Evolutionary conservation across 2,329 filamentous ascomycete genomes (phyloP), one percentile per base, ranked within the genome.

Genomic region (Pestalotiopsis sp.): DNA sequence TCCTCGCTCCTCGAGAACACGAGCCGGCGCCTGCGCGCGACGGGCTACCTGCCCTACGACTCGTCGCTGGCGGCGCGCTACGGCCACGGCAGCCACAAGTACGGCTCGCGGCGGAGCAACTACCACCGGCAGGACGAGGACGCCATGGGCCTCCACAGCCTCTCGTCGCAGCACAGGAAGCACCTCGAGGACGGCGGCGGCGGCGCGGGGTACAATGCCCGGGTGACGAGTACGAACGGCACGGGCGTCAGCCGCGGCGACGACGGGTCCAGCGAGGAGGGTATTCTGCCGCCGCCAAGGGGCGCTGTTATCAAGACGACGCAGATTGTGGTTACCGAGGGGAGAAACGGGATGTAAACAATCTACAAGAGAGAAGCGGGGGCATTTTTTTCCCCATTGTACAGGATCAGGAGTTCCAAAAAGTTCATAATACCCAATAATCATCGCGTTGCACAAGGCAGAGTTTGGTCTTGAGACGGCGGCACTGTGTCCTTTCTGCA

Each of bases 1-100:
- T 57, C 61, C n/a, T 62, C 58, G 61, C 61, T 68, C 12, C 67
- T 70, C 27, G 69, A 70, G 39, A 70, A 63, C 59, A 67, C 69
- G 14, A 61, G 66, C 14, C 64, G 63, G 14, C 67, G 65, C 6
- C 59, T 69, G 25, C 68, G 68, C 27, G 52, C 63, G 4, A 57
- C 64, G n/a, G 58, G 67, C 25, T 66, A 66, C 58, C n/a, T 66
- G 31, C 31, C 31, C 2, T 61, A 65, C 25, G 64, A n/a, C 9
- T 62, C 63, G n/a, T 31, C 56, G 17, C 56, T 36, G 31, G 31
- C 31, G 31, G 31, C 31, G 31, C 31, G 31, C 31, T 36, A 20
- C 45, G 45, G 45, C 17, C 41, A 58, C 11, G 20, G 23, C 45
- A 52, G 25, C 4, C 56, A 61, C 20, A 61, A 61, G 39, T 38